Conservation (phyloP, 2,329 filamentous ascomycete species). For the Cladophialophora psammophila region DNA sequence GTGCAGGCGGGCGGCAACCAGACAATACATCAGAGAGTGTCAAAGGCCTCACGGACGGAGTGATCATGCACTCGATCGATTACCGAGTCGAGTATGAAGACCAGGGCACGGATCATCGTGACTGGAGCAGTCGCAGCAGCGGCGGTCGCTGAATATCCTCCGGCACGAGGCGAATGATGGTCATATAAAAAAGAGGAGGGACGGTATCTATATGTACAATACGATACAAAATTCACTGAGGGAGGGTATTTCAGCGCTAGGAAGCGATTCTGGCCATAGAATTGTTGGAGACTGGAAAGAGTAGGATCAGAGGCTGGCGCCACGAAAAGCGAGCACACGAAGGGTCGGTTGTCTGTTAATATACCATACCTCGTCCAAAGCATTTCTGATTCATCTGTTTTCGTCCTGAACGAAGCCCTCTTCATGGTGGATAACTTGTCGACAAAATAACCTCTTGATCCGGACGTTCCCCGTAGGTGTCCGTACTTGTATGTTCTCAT, state of each 20-base stretch:
- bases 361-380: neutral
- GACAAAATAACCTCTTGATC: neutral
- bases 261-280: neutral
- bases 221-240: neutral
- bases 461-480: neutral
- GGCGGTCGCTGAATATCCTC: neutral
- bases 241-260: neutral
- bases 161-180: neutral
- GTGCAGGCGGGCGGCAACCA: constrained; percentile 12
- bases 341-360: neutral
- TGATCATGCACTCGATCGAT: constrained; percentile 41
- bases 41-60: constrained; percentile 37
- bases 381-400: neutral
- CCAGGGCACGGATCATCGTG: constrained; percentile 6
- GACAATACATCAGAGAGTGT: constrained; percentile 32
- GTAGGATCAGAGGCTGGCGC: neutral
- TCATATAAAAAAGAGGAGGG: neutral
- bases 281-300: neutral
- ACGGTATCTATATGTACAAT: neutral
- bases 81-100: constrained; percentile 41
- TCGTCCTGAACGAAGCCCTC: neutral
- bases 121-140: constrained; percentile 20
- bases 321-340: neutral
- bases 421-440: neutral
- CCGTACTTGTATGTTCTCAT: neutral